These are phyloP conservation scores for Pichia sp. DNA, from an alignment of 1,139 yeast species.

Conservation along the genomic window DNA sequence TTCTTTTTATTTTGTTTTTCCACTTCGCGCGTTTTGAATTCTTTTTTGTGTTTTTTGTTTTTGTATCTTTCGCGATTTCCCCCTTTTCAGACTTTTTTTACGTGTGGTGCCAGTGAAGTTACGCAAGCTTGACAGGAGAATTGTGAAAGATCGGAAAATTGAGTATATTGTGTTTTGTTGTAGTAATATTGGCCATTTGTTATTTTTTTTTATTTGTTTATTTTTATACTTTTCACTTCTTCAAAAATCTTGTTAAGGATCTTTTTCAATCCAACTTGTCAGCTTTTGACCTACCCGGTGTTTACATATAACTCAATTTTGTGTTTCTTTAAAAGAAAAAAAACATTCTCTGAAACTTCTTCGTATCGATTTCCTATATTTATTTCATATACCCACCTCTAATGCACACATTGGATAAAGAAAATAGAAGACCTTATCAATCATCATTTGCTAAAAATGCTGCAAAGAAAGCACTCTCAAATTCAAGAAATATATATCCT, in stretches of 20 bases:
- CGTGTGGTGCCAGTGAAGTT: too few relatives aligned
- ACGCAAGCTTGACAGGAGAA: not conserved
- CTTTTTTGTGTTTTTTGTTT: not conserved
- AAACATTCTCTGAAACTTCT: too few relatives aligned
- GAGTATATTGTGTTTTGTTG: not conserved
- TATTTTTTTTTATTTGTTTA: too few relatives aligned
- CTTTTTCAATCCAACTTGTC: too few relatives aligned
- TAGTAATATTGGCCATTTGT: not conserved
- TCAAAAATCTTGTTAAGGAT: too few relatives aligned
- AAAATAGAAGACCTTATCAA: constrained; percentile 7
- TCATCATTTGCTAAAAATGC: constrained; percentile 23
- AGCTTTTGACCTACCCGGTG: too few relatives aligned
- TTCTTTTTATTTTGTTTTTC: not conserved
- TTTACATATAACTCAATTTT: too few relatives aligned
- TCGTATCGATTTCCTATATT: not conserved
- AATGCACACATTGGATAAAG: constrained; percentile 3
- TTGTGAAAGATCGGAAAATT: not conserved
- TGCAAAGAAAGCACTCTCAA: constrained; percentile 19
- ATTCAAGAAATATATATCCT: constrained; percentile 6
- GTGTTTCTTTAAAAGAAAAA: too few relatives aligned
- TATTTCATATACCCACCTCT: not conserved
- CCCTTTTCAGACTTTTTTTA: too few relatives aligned
- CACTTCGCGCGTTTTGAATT: not conserved
- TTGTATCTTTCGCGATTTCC: not conserved
- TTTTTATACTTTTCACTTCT: too few relatives aligned